Conservation (phyloP, 805 yeast species). For the Candida adriatica region DNA sequence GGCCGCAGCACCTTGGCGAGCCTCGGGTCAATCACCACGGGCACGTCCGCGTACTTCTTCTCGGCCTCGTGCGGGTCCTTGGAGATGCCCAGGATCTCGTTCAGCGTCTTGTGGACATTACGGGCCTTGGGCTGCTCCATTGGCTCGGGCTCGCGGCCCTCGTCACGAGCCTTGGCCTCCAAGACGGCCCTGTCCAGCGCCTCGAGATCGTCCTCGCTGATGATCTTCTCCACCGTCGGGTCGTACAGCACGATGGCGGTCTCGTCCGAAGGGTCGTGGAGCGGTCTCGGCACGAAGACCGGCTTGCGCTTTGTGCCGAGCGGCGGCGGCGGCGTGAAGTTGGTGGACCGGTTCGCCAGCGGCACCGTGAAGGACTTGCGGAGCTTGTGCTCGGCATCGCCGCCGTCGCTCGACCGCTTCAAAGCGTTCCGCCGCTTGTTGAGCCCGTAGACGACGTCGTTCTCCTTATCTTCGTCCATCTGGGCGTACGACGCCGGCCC, state of each 20-base stretch:
- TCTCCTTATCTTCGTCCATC: slow-evolving; percentile 28
- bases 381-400: slow-evolving; percentile 33
- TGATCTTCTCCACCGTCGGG: slow-evolving; percentile 70
- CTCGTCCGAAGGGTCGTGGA: slow-evolving; percentile 93
- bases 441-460: slow-evolving; percentile 27
- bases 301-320: slow-evolving; percentile 74
- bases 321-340: slow-evolving; percentile 58
- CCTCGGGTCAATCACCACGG: slow-evolving; percentile 92
- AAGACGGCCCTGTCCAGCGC: slow-evolving; percentile 27
- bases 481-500: slow-evolving; percentile 37
- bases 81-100: slow-evolving; percentile 73
- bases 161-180: slow-evolving; percentile 23
- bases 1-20: slow-evolving; percentile 83
- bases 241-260: slow-evolving; percentile 92
- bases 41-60: slow-evolving; percentile 70
- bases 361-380: slow-evolving; percentile 56
- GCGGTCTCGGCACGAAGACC: slow-evolving; percentile 74
- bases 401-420: slow-evolving; percentile 38
- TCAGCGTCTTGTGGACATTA: slow-evolving; percentile 57
- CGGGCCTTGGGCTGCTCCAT: slow-evolving; percentile 23
- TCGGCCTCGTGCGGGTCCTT: slow-evolving; percentile 41
- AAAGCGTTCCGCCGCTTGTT: slow-evolving; percentile 51
- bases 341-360: slow-evolving; percentile 31
- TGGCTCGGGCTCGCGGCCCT: slow-evolving; percentile 18
- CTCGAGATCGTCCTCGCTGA: slow-evolving; percentile 21